phyloP scores from a whole-genome alignment of 192 early-diverging fungal genomes.

The Phlyctochytrium bullatum region DNA sequence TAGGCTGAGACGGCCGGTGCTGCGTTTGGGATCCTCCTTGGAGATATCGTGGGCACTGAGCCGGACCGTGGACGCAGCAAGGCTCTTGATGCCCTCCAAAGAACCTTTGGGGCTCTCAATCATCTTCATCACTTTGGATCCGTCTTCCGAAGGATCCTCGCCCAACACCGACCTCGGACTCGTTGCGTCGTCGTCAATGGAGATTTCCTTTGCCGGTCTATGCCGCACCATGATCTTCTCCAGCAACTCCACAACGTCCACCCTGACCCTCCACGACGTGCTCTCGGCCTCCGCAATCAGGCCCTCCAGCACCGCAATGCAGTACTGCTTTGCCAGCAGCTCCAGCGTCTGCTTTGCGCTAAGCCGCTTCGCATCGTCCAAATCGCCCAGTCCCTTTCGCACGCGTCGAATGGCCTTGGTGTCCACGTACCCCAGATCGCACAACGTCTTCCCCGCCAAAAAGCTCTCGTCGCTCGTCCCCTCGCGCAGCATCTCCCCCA shows the following conservation, averaged over 20 bases:
- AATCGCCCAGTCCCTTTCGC: constrained; percentile 32
- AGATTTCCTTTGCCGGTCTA: background rate
- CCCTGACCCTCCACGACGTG: constrained; percentile 42
- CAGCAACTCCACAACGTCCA: constrained; percentile 43
- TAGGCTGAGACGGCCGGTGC: background rate
- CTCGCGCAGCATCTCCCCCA: constrained; percentile 34
- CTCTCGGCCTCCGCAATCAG: constrained; percentile 30
- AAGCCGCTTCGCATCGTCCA: constrained; percentile 22
- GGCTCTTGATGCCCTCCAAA: constrained; percentile 6
- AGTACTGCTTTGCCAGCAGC: constrained; percentile 20
- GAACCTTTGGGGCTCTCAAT: background rate
- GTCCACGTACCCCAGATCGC: constrained; percentile 27
- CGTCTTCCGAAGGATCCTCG: background rate
- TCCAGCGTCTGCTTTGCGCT: constrained; percentile 20
- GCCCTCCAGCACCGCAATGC: constrained; percentile 26
- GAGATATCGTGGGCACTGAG: constrained; percentile 7
- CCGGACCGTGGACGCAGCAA: constrained; percentile 13
- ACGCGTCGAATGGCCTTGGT: constrained; percentile 28
- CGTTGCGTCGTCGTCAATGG: constrained; percentile 19
- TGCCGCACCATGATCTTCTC: constrained; percentile 35
- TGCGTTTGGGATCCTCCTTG: background rate
- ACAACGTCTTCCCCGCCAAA: constrained; percentile 35
- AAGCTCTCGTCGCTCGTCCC: constrained; percentile 33
- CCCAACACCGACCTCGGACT: background rate
- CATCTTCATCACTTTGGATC: background rate